phyloP scores from a whole-genome alignment of 202 grass and related monocot species.

The Schoenoplectus tabernaemontani region DNA sequence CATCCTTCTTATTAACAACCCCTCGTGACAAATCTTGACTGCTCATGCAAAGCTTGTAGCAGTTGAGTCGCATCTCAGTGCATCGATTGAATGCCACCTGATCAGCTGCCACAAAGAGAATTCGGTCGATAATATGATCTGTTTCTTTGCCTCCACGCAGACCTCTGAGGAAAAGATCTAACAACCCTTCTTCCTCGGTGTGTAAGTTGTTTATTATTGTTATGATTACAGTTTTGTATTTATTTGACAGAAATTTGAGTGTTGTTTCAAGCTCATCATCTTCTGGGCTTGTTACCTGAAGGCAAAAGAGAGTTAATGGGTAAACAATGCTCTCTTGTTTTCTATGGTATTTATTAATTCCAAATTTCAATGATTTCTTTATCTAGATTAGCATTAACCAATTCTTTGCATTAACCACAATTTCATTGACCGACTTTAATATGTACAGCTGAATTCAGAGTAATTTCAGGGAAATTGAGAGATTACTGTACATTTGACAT shows the following conservation, averaged over 20 bases:
- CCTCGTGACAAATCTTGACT: constrained; percentile 37
- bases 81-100: constrained; percentile 44
- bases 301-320: not conserved
- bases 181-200: constrained; percentile 42
- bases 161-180: constrained; percentile 52
- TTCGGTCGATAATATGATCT: constrained; percentile 31
- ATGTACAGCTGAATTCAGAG: not conserved
- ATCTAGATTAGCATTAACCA: not conserved
- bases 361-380: not conserved
- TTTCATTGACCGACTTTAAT: not conserved
- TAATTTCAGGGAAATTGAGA: not conserved
- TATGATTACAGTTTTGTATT: constrained; percentile 29
- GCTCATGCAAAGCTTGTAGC: not conserved
- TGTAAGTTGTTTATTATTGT: constrained; percentile 27
- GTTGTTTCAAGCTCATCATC: constrained; percentile 18
- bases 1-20: constrained; percentile 40
- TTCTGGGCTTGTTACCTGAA: constrained; percentile 8
- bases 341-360: not conserved
- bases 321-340: not conserved
- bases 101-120: constrained; percentile 61
- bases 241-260: constrained; percentile 3
- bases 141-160: constrained; percentile 40
- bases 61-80: constrained; percentile 37
- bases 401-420: too few species aligned
- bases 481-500: too few species aligned